Percentiles rank a stretch among this genome's conserved stretches.
phyloP scores from a whole-genome alignment of 768 basidiomycete species.

The Trametes villosa region DNA sequence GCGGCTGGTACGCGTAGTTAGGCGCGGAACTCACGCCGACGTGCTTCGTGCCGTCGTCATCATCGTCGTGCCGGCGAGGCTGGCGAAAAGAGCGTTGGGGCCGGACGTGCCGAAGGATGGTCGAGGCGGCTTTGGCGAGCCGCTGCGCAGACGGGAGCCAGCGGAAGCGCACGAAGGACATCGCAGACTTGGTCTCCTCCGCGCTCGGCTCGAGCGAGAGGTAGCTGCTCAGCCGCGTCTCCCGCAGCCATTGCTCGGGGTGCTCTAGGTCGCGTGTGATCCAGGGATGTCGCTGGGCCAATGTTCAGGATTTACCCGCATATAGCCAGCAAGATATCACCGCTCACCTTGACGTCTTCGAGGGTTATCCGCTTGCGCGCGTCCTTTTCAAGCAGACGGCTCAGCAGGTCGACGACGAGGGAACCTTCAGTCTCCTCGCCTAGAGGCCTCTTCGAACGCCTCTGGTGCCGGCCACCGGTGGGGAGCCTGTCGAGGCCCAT shows the following conservation, averaged over 20 bases:
- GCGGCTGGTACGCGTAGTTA: conserved; percentile 17
- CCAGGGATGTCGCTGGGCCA: conserved; percentile 61
- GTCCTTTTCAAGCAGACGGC: conserved; percentile 82
- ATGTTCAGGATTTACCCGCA: background rate
- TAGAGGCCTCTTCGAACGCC: conserved; percentile 21
- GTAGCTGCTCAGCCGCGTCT: conserved; percentile 55
- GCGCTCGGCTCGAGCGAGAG: conserved; percentile 65
- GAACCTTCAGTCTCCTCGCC: conserved; percentile 56
- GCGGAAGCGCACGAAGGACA: conserved; percentile 65
- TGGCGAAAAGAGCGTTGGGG: conserved; percentile 37
- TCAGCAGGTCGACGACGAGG: conserved; percentile 72
- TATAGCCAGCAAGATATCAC: background rate
- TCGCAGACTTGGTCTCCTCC: conserved; percentile 77
- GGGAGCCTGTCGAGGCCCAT: conserved; percentile 76
- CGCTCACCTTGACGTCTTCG: conserved; percentile 75
- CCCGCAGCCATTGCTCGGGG: conserved; percentile 70
- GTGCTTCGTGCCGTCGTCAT: conserved; percentile 28
- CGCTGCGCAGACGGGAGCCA: conserved; percentile 49
- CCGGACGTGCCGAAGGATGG: conserved; percentile 52
- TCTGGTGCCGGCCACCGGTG: conserved; percentile 64
- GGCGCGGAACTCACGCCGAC: conserved; percentile 41
- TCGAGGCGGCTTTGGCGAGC: conserved; percentile 45
- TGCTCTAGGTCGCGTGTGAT: conserved; percentile 69
- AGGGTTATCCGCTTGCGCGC: conserved; percentile 73
- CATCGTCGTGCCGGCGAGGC: conserved; percentile 14